A percentile compares a stretch with the other conserved stretches of the same genome.
phyloP scores from a whole-genome alignment of 140 eudicot species.

The Anethum foeniculum region DNA sequence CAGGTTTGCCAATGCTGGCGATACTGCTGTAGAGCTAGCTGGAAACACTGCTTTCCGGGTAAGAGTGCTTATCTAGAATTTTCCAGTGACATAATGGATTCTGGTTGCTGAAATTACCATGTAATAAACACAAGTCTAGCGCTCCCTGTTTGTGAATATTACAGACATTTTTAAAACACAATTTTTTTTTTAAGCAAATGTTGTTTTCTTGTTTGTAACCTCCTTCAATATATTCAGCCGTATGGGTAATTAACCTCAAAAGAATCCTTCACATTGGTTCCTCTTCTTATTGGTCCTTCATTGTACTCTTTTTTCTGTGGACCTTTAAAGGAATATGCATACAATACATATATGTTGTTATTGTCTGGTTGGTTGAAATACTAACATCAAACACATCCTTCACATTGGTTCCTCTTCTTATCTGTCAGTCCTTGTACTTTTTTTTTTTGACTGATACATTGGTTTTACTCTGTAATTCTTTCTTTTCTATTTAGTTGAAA shows the following conservation, averaged over 20 bases:
- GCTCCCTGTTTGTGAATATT: not conserved
- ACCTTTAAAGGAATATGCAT: not conserved
- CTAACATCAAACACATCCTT: not conserved
- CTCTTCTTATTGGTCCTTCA: not conserved
- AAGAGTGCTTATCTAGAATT: not conserved
- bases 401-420: not conserved
- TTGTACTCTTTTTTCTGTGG: not conserved
- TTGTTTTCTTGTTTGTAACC: not conserved
- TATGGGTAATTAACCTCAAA: not conserved
- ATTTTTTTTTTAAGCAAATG: not conserved
- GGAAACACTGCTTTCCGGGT: slow-evolving; percentile 36
- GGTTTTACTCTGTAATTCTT: not conserved
- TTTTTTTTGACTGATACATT: not conserved
- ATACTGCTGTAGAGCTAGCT: slow-evolving; percentile 24
- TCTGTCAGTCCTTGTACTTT: not conserved
- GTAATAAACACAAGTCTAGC: not conserved
- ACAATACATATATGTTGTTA: not conserved
- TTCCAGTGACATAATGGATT: not conserved
- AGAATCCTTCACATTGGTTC: not conserved
- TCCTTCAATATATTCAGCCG: not conserved
- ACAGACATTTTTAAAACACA: not conserved
- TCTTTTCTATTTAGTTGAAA: not conserved
- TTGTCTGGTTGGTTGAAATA: not conserved
- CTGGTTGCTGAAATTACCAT: not conserved
- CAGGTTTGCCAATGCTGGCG: slow-evolving; percentile 24